phyloP scores from a whole-genome alignment of 257 asterid genomes.

The Handroanthus guayacan region DNA sequence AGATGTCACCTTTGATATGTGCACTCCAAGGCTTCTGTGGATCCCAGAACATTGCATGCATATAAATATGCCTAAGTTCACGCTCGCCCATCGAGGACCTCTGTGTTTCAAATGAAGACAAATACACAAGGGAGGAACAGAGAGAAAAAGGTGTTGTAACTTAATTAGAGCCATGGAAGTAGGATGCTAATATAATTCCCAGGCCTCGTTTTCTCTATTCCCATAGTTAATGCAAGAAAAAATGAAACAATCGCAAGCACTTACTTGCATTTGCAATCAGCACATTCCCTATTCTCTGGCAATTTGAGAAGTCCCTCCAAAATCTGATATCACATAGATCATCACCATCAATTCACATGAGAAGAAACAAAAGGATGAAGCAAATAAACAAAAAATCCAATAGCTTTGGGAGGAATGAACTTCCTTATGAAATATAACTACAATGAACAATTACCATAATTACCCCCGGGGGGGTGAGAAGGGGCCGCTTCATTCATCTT shows the following conservation, averaged over 20 bases:
- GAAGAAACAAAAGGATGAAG: conserved; percentile 18
- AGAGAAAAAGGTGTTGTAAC: neutral
- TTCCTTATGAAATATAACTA: neutral
- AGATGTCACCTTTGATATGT: conserved; percentile 88
- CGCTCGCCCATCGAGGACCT: conserved; percentile 99
- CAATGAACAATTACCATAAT: neutral
- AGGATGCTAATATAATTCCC: conserved; percentile 17
- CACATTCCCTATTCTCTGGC: conserved; percentile 99
- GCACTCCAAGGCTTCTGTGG: conserved; percentile 99
- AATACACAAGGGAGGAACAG: neutral
- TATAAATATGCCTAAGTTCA: conserved; percentile 94
- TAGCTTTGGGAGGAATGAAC: conserved; percentile 10
- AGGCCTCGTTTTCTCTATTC: neutral
- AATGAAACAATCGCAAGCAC: conserved; percentile 36
- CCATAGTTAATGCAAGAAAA: neutral
- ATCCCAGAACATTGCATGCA: conserved; percentile 99
- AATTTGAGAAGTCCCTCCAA: conserved; percentile 96
- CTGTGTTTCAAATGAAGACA: conserved; percentile 48
- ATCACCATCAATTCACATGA: conserved; percentile 21
- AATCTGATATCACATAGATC: conserved; percentile 59
- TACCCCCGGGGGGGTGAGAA: neutral
- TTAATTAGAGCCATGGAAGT: conserved; percentile 24
- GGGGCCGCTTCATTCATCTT: neutral
- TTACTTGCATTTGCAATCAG: conserved; percentile 98
- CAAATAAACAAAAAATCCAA: conserved; percentile 20